Evolutionary conservation across 2,329 filamentous ascomycete species (phyloP), one percentile per base, ranked within the genome.

Genomic region (Colletotrichum sp.): DNA sequence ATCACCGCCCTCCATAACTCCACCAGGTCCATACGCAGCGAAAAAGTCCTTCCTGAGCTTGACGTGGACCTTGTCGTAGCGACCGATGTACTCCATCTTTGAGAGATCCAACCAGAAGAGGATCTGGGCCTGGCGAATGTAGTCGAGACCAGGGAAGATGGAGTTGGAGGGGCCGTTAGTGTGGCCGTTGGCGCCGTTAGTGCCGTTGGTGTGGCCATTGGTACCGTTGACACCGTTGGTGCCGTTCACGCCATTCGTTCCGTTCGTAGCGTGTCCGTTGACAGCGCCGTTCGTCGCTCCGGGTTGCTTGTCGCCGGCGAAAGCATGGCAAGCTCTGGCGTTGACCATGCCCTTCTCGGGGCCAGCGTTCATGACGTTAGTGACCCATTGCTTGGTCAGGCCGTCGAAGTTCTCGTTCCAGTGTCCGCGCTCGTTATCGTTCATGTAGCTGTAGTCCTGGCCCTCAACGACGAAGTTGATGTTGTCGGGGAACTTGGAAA

Each of bases 381-480:
- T 75, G 8, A 75, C 72, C 72, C 72, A 75, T 43, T 75, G 72
- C 72, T 75, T 75, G 28, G 72, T 71, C 7, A 75, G 15, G 30
- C 72, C 62, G 61, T 75, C 72, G 25, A 75, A 75, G 52, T 71
- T 75, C 36, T 75, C 68, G 62, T 75, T 75, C 72, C 72, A 71
- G 68, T 74, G 52, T n/a, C 15, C 36, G 67, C 67, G 71, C 60
- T 74, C 71, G 48, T 71, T 70, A 18, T 74, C 55, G 43, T 61
- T 52, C 71, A 74, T 74, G 67, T 61, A 61, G 52, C 72, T 75
- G 61, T 75, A 75, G 72, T 71, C 72, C 55, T 75, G 68, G 55
- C 72, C 72, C 55, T 75, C 72, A n/a, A 75, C 72, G 18, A 75
- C 72, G 30, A 75, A 75, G 61, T 22, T 66, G 61, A 75, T 75